A percentile compares a stretch with the other conserved stretches of the same genome.
Evolutionary conservation across 2,329 filamentous ascomycete genomes (phyloP).

Genomic region (Penicillium griseofulvum): DNA sequence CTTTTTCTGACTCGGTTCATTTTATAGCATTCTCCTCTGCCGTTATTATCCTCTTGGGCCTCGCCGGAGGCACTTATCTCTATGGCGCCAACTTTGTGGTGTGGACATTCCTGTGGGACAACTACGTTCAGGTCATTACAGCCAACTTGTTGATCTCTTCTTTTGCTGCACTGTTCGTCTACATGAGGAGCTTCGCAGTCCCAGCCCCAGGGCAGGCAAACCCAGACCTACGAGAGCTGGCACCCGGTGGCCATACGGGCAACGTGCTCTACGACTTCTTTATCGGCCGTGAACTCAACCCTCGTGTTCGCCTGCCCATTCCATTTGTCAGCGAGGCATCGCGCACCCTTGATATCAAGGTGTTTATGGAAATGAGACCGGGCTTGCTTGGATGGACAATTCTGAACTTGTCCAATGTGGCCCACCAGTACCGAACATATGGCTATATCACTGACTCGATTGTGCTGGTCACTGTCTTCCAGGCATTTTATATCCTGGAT

Average conservation of each 20-base stretch:
- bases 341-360: constrained; percentile 79
- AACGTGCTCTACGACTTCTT: constrained; percentile 95
- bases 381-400: constrained; percentile 88
- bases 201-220: constrained; percentile 62
- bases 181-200: constrained; percentile 77
- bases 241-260: constrained; percentile 75
- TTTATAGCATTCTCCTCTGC: constrained; percentile 69
- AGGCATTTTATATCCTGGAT: constrained; percentile 81
- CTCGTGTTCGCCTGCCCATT: constrained; percentile 64
- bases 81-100: constrained; percentile 80
- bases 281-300: constrained; percentile 93
- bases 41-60: constrained; percentile 67
- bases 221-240: constrained; percentile 70
- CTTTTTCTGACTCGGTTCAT: constrained; percentile 3
- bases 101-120: constrained; percentile 91
- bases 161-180: constrained; percentile 71
- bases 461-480: constrained; percentile 71
- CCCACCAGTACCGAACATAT: constrained; percentile 81
- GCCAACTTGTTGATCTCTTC: constrained; percentile 77
- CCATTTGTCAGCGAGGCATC: constrained; percentile 65
- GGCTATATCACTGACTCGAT: constrained; percentile 85
- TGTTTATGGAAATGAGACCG: constrained; percentile 85
- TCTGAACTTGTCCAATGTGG: constrained; percentile 78
- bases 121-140: constrained; percentile 82
- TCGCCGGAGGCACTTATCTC: constrained; percentile 69